A percentile compares a stretch with the other conserved stretches of the same genome.
Conservation (phyloP, 495 filamentous ascomycete species). For the Penicillium waksmanii region DNA sequence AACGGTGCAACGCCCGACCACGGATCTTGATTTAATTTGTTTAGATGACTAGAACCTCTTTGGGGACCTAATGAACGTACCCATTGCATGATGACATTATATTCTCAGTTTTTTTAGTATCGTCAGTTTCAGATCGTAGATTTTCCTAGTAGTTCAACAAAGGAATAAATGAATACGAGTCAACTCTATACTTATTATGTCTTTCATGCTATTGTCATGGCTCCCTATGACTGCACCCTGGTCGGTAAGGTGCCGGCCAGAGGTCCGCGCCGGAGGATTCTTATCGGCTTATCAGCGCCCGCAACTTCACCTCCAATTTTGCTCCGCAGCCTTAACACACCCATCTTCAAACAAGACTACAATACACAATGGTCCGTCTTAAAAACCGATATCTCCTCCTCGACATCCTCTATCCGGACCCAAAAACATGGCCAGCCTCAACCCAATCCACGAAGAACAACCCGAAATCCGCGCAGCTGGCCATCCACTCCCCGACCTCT, state of each 20-base stretch:
- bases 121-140: not conserved
- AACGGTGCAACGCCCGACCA: slow-evolving; percentile 32
- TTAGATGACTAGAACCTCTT: slow-evolving; percentile 40
- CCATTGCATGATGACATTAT: slow-evolving; percentile 32
- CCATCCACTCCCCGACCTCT: slow-evolving; percentile 77
- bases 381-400: slow-evolving; percentile 95
- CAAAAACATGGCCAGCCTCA: slow-evolving; percentile 35
- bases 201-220: too few relatives aligned
- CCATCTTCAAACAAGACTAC: not conserved
- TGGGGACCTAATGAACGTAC: slow-evolving; percentile 37
- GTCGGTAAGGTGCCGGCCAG: too few relatives aligned
- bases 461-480: slow-evolving; percentile 47
- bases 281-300: slow-evolving; percentile 18
- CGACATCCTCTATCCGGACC: slow-evolving; percentile 83
- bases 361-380: slow-evolving; percentile 78
- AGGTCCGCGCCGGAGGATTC: slow-evolving; percentile 2
- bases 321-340: not conserved
- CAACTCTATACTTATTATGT: too few relatives aligned
- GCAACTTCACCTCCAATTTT: slow-evolving; percentile 4
- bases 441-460: slow-evolving; percentile 8
- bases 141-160: not conserved
- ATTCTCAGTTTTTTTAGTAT: not conserved
- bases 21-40: slow-evolving; percentile 37
- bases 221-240: too few relatives aligned
- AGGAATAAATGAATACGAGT: too few relatives aligned